phyloP scores from a whole-genome alignment of 495 filamentous ascomycete genomes.

The Antarctomyces pellizariae region DNA sequence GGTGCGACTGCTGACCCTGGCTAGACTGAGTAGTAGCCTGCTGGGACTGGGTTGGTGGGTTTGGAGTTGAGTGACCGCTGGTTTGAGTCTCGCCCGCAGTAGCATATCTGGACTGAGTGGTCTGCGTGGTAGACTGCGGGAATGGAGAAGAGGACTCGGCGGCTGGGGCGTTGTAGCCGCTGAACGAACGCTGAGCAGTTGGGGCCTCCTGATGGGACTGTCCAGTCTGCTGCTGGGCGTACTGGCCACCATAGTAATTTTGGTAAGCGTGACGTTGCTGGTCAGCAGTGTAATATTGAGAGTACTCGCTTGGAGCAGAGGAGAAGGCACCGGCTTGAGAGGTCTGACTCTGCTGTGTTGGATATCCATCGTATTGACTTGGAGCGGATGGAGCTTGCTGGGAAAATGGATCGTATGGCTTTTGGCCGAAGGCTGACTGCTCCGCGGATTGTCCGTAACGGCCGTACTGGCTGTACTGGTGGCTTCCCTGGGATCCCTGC shows the following conservation, averaged over 20 bases:
- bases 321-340: conserved; percentile 36
- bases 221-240: conserved; percentile 39
- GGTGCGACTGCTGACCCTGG: conserved; percentile 25
- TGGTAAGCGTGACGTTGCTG: conserved; percentile 55
- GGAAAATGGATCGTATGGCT: conserved; percentile 70
- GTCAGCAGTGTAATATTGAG: conserved; percentile 71
- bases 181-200: conserved; percentile 37
- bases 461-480: conserved; percentile 34
- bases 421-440: conserved; percentile 36
- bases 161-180: conserved; percentile 53
- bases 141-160: conserved; percentile 55
- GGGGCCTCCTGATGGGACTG: conserved; percentile 51
- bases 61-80: conserved; percentile 74
- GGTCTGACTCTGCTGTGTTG: conserved; percentile 37
- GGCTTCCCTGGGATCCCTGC: conserved; percentile 15
- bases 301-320: conserved; percentile 59
- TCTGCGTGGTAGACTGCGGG: conserved; percentile 39
- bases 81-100: conserved; percentile 46
- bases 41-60: conserved; percentile 48
- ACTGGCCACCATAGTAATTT: conserved; percentile 52
- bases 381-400: conserved; percentile 35
- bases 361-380: conserved; percentile 23
- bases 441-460: conserved; percentile 48
- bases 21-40: conserved; percentile 18
- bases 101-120: conserved; percentile 41